Percentiles rank a stretch among this genome's conserved stretches.
These are phyloP conservation scores for Crucibulum laeve DNA, from an alignment of 768 basidiomycete genomes.

Conservation along the genomic window DNA sequence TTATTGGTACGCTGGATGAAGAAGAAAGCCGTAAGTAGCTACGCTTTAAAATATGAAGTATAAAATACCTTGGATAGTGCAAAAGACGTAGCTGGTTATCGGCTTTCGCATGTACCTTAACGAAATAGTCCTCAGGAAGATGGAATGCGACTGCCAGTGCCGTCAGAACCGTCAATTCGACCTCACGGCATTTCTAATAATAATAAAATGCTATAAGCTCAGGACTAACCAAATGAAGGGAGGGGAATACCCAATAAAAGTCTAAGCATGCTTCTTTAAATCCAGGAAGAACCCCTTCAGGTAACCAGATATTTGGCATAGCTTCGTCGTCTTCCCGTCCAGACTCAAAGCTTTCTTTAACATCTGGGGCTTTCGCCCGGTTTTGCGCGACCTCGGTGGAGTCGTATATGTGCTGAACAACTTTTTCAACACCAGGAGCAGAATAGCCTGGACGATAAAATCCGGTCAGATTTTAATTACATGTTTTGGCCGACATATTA, in stretches of 20 bases:
- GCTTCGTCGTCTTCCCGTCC: conserved; percentile 40
- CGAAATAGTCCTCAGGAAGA: conserved; percentile 41
- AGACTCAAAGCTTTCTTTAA: conserved; percentile 55
- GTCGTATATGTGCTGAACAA: conserved; percentile 32
- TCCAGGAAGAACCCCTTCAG: conserved; percentile 45
- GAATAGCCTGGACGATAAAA: conserved; percentile 26
- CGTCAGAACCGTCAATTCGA: conserved; percentile 37
- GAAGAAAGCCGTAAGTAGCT: neutral
- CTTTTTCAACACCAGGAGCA: conserved; percentile 33
- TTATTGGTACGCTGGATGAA: conserved; percentile 23
- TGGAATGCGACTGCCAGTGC: conserved; percentile 45
- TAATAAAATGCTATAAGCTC: conserved; percentile 8
- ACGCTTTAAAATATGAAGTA: neutral
- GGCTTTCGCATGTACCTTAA: conserved; percentile 31
- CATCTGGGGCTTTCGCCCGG: conserved; percentile 27
- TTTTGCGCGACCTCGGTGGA: conserved; percentile 18
- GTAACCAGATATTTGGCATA: conserved; percentile 57
- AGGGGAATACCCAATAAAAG: conserved; percentile 42
- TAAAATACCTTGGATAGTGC: conserved; percentile 43
- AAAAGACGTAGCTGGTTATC: conserved; percentile 56
- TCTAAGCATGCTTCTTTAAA: conserved; percentile 48
- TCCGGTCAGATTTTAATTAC: neutral
- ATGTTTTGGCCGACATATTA: neutral
- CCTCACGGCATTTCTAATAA: conserved; percentile 33
- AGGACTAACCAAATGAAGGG: conserved; percentile 7